Base-by-base conservation (phyloP, 768 basidiomycete species). In the Lactarius psammicola region DNA sequence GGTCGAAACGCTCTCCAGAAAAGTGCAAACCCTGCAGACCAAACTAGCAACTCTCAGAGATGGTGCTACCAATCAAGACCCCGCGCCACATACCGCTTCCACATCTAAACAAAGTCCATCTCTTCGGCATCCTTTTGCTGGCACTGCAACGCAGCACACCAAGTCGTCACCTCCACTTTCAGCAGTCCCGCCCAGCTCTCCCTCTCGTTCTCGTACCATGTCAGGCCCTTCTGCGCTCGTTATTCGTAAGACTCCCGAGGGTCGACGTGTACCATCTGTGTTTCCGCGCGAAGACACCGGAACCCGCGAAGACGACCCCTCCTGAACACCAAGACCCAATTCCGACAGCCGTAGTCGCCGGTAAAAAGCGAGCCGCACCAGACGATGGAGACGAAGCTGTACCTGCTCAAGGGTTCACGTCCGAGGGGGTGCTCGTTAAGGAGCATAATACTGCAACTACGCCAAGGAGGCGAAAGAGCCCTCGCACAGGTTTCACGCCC, bases 401-500 rank as follows among this genome's bases (percentile, higher is more conserved):
- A 31, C 87, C 89, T 30, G 81, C 84, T 0, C 89, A 92, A 71
- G 87, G 79, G 4, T 89, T 84, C 77, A 87, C 81, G 42, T 77
- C 78, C 0, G 87, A 87, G 11, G 80, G 84, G 46, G 71, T 71
- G 40, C 73, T 75, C 61, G 44, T 71, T 59, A 53, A 57, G n/a
- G 74, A 82, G 31, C 76, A 80, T n/a, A 79, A 71, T 62, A 70
- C 63, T 10, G 73, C 77, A 62, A 74, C 75, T 18, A 87, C 88
- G 1, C 90, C 90, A 11, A 85, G 87, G 46, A 79, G 85, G 42
- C 82, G 89, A 62, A 83, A 84, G 69, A 81, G 84, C 62, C 69
- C 86, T 62, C 85, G 88, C 53, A 80, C 84, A 6, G 87, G 90
- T 7, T 92, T 92, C 73, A 92, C 90, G 2, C 90, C 90, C 3